These are phyloP conservation scores for Magnolia kwangsiensis DNA, from an alignment of 164 flowering plant species.

Conservation along the genomic window DNA sequence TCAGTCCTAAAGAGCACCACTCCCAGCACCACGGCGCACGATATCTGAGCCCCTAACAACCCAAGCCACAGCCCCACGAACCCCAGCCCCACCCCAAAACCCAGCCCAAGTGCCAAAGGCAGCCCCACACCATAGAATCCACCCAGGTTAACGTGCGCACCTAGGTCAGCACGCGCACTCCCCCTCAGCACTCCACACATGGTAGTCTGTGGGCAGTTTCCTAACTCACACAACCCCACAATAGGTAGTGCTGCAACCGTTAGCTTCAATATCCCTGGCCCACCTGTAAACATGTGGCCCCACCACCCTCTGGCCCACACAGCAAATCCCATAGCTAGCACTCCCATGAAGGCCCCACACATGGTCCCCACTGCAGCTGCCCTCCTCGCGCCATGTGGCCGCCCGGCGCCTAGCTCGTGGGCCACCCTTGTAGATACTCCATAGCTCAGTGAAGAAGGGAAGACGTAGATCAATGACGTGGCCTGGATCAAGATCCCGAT, in stretches of 20 bases:
- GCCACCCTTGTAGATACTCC: slow-evolving; percentile 23
- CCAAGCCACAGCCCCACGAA: slow-evolving; percentile 27
- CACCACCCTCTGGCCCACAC: slow-evolving; percentile 15
- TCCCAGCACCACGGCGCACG: slow-evolving; percentile 15
- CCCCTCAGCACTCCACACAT: slow-evolving; percentile 26
- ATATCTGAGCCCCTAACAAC: slow-evolving; percentile 15
- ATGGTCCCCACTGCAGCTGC: slow-evolving; percentile 7
- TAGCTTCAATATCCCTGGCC: slow-evolving; percentile 10
- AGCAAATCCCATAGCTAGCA: slow-evolving; percentile 15
- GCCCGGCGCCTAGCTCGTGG: slow-evolving; percentile 11
- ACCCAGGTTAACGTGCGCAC: slow-evolving; percentile 18
- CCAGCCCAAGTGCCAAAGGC: slow-evolving; percentile 20
- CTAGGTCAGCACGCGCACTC: slow-evolving; percentile 18
- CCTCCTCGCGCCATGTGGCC: neutral
- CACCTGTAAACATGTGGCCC: slow-evolving; percentile 20
- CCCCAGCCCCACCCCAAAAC: slow-evolving; percentile 15
- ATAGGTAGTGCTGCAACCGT: slow-evolving; percentile 19
- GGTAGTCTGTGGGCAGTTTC: slow-evolving; percentile 24
- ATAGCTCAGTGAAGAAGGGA: slow-evolving; percentile 14
- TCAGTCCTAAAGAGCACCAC: slow-evolving; percentile 10
- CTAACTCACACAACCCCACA: slow-evolving; percentile 26
- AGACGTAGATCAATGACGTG: slow-evolving; percentile 14
- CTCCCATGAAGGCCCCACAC: slow-evolving; percentile 5
- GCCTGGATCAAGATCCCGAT: slow-evolving; percentile 24
- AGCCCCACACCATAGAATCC: slow-evolving; percentile 18